These are phyloP conservation scores for Monilinia aucupariae DNA, from an alignment of 2,329 filamentous ascomycete genomes.

Conservation along the genomic window DNA sequence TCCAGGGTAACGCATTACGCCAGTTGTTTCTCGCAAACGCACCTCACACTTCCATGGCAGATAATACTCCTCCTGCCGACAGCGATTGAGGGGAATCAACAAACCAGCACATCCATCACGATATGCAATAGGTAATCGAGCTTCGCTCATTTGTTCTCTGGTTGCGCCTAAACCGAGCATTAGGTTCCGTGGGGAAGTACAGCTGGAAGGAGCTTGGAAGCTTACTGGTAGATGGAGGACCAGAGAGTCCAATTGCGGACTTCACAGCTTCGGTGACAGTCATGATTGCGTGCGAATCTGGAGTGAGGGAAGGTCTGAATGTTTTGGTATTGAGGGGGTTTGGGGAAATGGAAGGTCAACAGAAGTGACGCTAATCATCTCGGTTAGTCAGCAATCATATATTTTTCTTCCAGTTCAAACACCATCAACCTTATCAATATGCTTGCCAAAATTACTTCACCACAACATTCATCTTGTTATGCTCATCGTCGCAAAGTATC, in stretches of 20 bases:
- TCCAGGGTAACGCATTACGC: not conserved
- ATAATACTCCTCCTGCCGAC: constrained; percentile 87
- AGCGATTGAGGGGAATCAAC: constrained; percentile 91
- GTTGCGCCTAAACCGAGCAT: constrained; percentile 48
- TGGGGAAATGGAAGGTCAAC: not conserved
- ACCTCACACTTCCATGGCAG: constrained; percentile 98
- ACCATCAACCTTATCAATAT: too few species aligned
- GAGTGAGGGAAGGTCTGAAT: not conserved
- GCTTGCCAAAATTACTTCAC: too few species aligned
- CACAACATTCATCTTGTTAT: too few species aligned
- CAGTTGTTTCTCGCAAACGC: constrained; percentile 36
- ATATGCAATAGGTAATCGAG: constrained; percentile 81
- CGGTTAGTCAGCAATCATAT: not conserved
- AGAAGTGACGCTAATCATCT: not conserved
- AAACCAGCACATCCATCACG: constrained; percentile 93
- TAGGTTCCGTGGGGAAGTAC: constrained; percentile 42
- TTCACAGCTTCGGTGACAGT: constrained; percentile 45
- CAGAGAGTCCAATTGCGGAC: constrained; percentile 42
- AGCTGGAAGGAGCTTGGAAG: constrained; percentile 7
- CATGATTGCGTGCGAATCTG: constrained; percentile 35
- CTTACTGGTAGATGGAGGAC: constrained; percentile 30
- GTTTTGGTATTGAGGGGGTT: constrained; percentile 6
- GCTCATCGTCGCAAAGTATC: too few species aligned
- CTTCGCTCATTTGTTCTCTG: constrained; percentile 89
- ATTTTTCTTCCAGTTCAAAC: too few species aligned